Evolutionary conservation across 2,329 filamentous ascomycete genomes (phyloP).

Genomic region (Rutstroemia sp.): DNA sequence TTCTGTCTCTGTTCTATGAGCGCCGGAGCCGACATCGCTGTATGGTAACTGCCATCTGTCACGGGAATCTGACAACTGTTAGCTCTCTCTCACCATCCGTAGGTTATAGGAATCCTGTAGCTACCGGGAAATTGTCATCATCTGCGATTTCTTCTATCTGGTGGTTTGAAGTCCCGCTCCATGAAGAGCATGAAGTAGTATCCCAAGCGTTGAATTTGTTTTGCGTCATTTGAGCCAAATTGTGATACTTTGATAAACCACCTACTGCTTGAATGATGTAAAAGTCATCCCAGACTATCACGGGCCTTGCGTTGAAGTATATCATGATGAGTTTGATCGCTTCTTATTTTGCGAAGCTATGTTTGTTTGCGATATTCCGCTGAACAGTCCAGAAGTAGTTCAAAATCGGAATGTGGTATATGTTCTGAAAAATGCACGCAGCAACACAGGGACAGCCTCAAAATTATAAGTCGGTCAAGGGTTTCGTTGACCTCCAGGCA

Average conservation of each 20-base stretch:
- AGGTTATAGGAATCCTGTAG: neutral
- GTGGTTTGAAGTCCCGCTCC: slow-evolving; percentile 18
- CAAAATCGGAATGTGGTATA: too few relatives aligned
- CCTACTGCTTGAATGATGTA: slow-evolving; percentile 22
- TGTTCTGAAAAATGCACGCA: too few relatives aligned
- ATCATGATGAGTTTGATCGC: slow-evolving; percentile 26
- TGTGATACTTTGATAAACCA: slow-evolving; percentile 19
- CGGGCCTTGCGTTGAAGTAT: slow-evolving; percentile 27
- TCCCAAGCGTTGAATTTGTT: slow-evolving; percentile 26
- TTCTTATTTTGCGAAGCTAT: slow-evolving; percentile 16
- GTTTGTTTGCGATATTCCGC: slow-evolving; percentile 20
- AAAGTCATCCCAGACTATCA: slow-evolving; percentile 24
- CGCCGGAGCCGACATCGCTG: slow-evolving; percentile 9
- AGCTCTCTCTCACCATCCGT: neutral
- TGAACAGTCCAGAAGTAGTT: slow-evolving; percentile 10
- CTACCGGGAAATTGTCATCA: slow-evolving; percentile 21
- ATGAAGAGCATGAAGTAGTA: slow-evolving; percentile 15
- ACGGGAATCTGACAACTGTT: slow-evolving; percentile 16
- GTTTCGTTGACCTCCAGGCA: too few relatives aligned
- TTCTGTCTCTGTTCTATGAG: slow-evolving; percentile 12
- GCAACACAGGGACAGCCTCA: too few relatives aligned
- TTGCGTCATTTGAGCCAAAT: slow-evolving; percentile 26
- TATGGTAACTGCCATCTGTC: slow-evolving; percentile 17
- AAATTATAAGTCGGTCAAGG: too few relatives aligned
- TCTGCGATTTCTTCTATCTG: slow-evolving; percentile 18